Evolutionary conservation across 345 rosid species (phyloP).

Genomic region (Psidium guajava): DNA sequence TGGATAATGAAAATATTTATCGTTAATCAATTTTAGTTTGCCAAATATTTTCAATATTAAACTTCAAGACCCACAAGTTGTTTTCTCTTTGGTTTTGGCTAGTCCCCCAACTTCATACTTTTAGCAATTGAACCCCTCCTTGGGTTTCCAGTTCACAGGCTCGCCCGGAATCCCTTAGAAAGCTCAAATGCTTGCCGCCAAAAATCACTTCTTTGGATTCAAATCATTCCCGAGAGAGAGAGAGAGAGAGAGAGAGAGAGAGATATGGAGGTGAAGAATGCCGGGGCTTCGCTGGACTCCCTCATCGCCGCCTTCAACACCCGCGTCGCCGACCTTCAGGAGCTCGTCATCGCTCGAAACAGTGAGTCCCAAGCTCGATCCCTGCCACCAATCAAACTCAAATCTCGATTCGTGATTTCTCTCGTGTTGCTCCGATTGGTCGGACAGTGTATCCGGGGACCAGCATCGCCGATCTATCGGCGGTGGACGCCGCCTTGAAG

Average conservation of each 20-base stretch:
- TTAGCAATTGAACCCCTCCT: not conserved
- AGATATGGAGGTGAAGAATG: constrained; percentile 55
- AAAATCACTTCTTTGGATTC: not conserved
- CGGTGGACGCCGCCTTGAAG: constrained; percentile 56
- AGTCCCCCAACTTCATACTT: not conserved
- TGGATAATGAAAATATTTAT: no score
- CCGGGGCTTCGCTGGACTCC: constrained; percentile 61
- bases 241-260: not conserved
- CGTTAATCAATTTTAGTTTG: no score
- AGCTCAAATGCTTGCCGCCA: not conserved
- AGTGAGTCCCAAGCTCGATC: constrained; percentile 23
- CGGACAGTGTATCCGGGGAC: constrained; percentile 75
- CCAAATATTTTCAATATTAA: not conserved
- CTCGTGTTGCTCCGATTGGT: not conserved
- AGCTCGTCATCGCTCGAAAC: constrained; percentile 86
- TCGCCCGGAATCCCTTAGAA: not conserved
- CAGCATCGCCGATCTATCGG: constrained; percentile 52
- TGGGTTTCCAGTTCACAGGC: not conserved
- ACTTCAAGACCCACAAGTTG: not conserved
- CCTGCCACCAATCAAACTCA: not conserved
- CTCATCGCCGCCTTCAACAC: constrained; percentile 55
- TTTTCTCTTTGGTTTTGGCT: not conserved
- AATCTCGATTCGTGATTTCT: not conserved
- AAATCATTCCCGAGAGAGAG: not conserved
- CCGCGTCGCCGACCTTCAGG: constrained; percentile 68